phyloP scores from a whole-genome alignment of 2,329 filamentous ascomycete genomes.

The Ophiostoma sp. region DNA sequence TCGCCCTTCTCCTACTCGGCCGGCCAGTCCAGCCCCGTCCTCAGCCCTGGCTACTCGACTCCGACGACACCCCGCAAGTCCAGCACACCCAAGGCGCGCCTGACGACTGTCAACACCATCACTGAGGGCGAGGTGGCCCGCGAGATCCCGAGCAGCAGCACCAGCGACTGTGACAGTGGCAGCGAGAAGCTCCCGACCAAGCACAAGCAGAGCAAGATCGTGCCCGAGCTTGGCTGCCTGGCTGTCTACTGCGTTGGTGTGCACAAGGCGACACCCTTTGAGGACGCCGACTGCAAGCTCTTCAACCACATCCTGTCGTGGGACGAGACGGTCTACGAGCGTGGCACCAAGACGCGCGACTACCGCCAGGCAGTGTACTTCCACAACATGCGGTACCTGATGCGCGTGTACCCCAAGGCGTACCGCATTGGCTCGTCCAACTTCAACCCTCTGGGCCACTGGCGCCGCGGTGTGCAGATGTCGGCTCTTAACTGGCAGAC shows the following conservation, averaged over 20 bases:
- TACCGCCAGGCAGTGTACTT: slow-evolving; percentile 77
- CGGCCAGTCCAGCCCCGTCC: slow-evolving; percentile 55
- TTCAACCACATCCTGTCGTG: slow-evolving; percentile 97
- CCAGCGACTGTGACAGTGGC: slow-evolving; percentile 75
- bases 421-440: slow-evolving; percentile 84
- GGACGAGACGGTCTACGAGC: slow-evolving; percentile 84
- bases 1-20: slow-evolving; percentile 36
- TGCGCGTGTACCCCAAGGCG: slow-evolving; percentile 89
- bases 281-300: slow-evolving; percentile 72
- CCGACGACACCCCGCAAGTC: slow-evolving; percentile 40
- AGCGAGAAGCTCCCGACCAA: slow-evolving; percentile 58
- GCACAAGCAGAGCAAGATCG: slow-evolving; percentile 78
- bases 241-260: slow-evolving; percentile 74
- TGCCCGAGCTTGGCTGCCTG: slow-evolving; percentile 76
- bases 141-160: slow-evolving; percentile 58
- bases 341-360: slow-evolving; percentile 72
- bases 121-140: slow-evolving; percentile 55
- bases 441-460: slow-evolving; percentile 90
- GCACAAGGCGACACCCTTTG: slow-evolving; percentile 77
- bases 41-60: slow-evolving; percentile 47
- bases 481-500: slow-evolving; percentile 98
- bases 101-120: slow-evolving; percentile 60
- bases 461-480: slow-evolving; percentile 97
- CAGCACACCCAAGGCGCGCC: slow-evolving; percentile 54
- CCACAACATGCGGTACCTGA: slow-evolving; percentile 89